These are phyloP conservation scores for Mycena polygramma DNA, from an alignment of 768 basidiomycete species.

Conservation along the genomic window DNA sequence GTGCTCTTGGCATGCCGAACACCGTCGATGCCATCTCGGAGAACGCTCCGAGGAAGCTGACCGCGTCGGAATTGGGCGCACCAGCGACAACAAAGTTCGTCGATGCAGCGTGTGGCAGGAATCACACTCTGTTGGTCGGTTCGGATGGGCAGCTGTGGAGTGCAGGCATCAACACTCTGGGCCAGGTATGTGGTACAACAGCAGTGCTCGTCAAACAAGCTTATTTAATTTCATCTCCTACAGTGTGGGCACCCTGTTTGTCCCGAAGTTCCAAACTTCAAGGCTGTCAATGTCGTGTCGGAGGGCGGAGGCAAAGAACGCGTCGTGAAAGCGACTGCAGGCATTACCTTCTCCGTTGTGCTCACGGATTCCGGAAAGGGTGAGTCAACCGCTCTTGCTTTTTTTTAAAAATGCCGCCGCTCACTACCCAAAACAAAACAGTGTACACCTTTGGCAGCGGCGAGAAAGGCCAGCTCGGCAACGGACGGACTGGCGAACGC, in stretches of 20 bases:
- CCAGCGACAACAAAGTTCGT: slow-evolving; percentile 72
- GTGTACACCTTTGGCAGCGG: slow-evolving; percentile 93
- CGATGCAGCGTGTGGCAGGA: slow-evolving; percentile 85
- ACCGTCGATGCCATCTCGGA: slow-evolving; percentile 75
- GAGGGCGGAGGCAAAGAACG: slow-evolving; percentile 71
- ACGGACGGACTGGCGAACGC: slow-evolving; percentile 93
- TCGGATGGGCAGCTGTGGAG: slow-evolving; percentile 88
- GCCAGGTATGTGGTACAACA: slow-evolving; percentile 69
- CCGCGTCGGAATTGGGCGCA: slow-evolving; percentile 73
- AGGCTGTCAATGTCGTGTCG: slow-evolving; percentile 69
- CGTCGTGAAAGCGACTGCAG: slow-evolving; percentile 82
- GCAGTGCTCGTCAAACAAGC: slow-evolving; percentile 12
- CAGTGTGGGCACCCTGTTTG: slow-evolving; percentile 81
- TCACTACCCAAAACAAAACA: slow-evolving; percentile 39
- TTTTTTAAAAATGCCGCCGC: slow-evolving; percentile 11
- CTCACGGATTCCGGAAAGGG: slow-evolving; percentile 88
- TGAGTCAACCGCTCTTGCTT: slow-evolving; percentile 44
- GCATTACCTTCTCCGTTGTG: slow-evolving; percentile 86
- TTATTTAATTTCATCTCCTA: slow-evolving; percentile 1
- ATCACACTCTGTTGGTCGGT: slow-evolving; percentile 87
- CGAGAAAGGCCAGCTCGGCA: slow-evolving; percentile 94
- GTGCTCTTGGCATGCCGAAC: slow-evolving; percentile 71
- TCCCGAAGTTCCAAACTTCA: slow-evolving; percentile 78
- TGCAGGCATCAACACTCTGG: slow-evolving; percentile 83
- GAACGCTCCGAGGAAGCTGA: slow-evolving; percentile 75